Conservation (phyloP, 2,329 filamentous ascomycete species). For the Lachnellula subtilissima region DNA sequence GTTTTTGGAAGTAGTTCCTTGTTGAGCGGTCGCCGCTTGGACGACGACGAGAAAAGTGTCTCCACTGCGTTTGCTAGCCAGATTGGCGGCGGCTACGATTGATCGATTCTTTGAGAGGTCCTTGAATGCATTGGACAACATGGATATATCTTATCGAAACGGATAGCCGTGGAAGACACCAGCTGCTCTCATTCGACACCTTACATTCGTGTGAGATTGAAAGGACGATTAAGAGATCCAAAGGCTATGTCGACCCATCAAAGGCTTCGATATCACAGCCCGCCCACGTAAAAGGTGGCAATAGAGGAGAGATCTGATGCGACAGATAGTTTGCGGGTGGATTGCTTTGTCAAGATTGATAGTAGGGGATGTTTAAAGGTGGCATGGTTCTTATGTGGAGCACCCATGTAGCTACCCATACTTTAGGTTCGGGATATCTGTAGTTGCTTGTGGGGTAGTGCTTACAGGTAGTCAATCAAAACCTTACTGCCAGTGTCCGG, state of each 20-base stretch:
- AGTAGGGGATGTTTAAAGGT: slow-evolving; percentile 4
- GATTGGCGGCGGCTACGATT: slow-evolving; percentile 53
- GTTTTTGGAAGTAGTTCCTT: slow-evolving; percentile 59
- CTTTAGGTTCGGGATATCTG: background rate
- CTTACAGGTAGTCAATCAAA: slow-evolving; percentile 4
- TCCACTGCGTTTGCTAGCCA: slow-evolving; percentile 97
- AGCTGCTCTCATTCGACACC: slow-evolving; percentile 3
- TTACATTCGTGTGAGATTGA: background rate
- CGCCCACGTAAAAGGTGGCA: background rate
- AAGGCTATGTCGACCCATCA: background rate
- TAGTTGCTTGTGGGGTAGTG: background rate
- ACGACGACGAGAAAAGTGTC: slow-evolving; percentile 94
- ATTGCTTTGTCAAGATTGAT: slow-evolving; percentile 6
- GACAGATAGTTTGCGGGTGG: slow-evolving; percentile 7
- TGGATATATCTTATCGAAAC: slow-evolving; percentile 4
- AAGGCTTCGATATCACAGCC: slow-evolving; percentile 9
- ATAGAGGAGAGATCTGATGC: slow-evolving; percentile 1
- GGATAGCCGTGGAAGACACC: slow-evolving; percentile 5
- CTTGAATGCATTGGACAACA: slow-evolving; percentile 6
- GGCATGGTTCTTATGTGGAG: slow-evolving; percentile 1
- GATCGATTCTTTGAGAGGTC: slow-evolving; percentile 21
- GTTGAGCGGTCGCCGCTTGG: slow-evolving; percentile 44
- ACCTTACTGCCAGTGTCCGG: background rate
- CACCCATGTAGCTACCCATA: background rate
- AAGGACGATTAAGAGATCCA: background rate